These are phyloP conservation scores for Apiospora saccharicola DNA, from an alignment of 2,329 filamentous ascomycete genomes.

Conservation along the genomic window DNA sequence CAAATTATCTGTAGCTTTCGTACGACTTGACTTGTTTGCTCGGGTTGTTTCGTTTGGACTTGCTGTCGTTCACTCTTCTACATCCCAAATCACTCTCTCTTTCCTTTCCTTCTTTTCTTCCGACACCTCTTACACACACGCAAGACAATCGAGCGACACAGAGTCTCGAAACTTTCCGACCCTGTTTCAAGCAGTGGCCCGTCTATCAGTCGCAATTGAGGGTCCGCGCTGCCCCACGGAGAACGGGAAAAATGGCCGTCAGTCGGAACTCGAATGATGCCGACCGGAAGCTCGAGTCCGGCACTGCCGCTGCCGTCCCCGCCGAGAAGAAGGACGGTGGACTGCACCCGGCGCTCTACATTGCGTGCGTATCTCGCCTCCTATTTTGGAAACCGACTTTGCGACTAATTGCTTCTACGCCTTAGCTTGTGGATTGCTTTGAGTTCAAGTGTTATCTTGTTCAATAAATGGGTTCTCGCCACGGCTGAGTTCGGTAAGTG, in stretches of 20 bases:
- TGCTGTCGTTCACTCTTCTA: too few relatives aligned
- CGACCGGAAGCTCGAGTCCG: constrained; percentile 5
- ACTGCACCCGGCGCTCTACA: not conserved
- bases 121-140: not conserved
- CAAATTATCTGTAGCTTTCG: too few relatives aligned
- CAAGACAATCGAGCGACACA: not conserved
- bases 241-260: not conserved
- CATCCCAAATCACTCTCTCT: too few relatives aligned
- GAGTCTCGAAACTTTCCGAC: not conserved
- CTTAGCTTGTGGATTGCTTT: constrained; percentile 80
- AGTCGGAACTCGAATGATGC: not conserved
- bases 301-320: not conserved
- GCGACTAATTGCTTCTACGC: not conserved
- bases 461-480: constrained; percentile 92
- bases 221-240: not conserved
- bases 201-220: not conserved
- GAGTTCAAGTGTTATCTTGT: constrained; percentile 86
- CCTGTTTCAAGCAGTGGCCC: not conserved
- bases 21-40: too few relatives aligned
- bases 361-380: not conserved
- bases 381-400: not conserved
- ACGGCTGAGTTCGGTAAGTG: constrained; percentile 76
- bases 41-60: too few relatives aligned
- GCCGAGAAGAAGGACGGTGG: not conserved
- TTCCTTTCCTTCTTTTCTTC: too few relatives aligned